Evolutionary conservation across 768 basidiomycete genomes (phyloP), one percentile per base, ranked within the genome.

Genomic region (Coprinopsis cinerea): DNA sequence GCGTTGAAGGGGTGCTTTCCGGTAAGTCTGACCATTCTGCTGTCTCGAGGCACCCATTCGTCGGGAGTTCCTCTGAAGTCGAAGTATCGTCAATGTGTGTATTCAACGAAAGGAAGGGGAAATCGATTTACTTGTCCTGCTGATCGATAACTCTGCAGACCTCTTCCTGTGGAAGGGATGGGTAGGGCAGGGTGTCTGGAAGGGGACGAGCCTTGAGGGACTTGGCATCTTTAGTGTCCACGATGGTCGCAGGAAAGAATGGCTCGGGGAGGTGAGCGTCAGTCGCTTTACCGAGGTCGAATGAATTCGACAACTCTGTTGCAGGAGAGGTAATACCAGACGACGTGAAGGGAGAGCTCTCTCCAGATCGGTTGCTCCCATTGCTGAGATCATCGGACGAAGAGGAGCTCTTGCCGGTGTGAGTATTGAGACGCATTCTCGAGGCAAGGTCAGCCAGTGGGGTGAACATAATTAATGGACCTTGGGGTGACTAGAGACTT

Each of bases 1-100:
- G 62, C 55, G 59, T 83, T 84, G 69, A 82, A 81, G 0, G 82
- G 82, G 58, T 82, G 82, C 53, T 76, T 73, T 22, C 78, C 78
- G 3, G 81, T 83, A 45, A 81, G 56, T 2, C 77, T 71, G 20
- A 81, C 63, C 37, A 80, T 68, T 15, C 60, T 55, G 22, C 57
- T 51, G 55, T 71, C 68, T 44, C 67, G 61, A 13, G 54, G 54
- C 15, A 68, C 56, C 64, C 62, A 63, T 25, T 48, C 45, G 42
- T 66, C 65, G 1, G 64, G 63, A 9, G 64, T 63, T 15, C 49
- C 61, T 6, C 61, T 62, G 22, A 18, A 36, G 17, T 34, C 4
- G 17, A 24, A 43, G 28, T n/a, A 18, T 7, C 7, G 25, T n/a
- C 6, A 24, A 22, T 41, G 14, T 26, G 9, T 27, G n/a, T 4